Base-by-base conservation (phyloP, 2,329 filamentous ascomycete species). In the Exophiala calicioides region DNA sequence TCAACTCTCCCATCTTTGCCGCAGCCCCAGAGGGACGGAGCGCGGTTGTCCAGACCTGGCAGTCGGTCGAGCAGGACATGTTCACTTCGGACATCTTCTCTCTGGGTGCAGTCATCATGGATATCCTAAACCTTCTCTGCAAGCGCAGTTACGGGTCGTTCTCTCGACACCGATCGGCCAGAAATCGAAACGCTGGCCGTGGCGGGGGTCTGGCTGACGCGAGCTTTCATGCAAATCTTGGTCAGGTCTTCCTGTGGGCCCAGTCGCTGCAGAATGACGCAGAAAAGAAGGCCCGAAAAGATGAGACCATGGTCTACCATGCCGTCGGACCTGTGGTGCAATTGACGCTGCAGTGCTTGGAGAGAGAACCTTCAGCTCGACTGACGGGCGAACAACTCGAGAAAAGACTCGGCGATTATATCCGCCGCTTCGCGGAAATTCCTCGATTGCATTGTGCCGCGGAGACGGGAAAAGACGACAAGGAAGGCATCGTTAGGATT, bases 61-160 rank as follows among this genome's bases (percentile, higher is more conserved):
- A 69, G 59, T 65, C 65, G 3, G 60, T 58, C 29, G 63, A 65
- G 39, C 57, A 60, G 18, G 60, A 65, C 37, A 60, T 63, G 20
- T 60, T 62, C 35, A 55, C 67, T 29, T 72, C 76, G 9, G 80
- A 84, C 55, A 65, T 83, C 12, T 84, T 79, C 64, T 79, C 77
- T 19, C 69, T 84, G 0, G 80, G 72, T 3, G 80, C 79, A 39
- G 66, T 81, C 15, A 79, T 72, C 48, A 64, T 83, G 13, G 79
- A 83, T 53, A 76, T 84, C 30, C 58, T 83, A 13, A 81, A 79
- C 1, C 75, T 77, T 55, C 69, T 83, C 53, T 68, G 81, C 55
- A 78, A 79, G 55, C 75, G 77, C 59, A 79, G 77, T 44, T 68
- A 74, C 5, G 72, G 75, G 24, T 72, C 80, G 2, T 81, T 82